Evolutionary conservation across 192 early-diverging fungal genomes (phyloP).

Genomic region (Backusella tarrabulga): DNA sequence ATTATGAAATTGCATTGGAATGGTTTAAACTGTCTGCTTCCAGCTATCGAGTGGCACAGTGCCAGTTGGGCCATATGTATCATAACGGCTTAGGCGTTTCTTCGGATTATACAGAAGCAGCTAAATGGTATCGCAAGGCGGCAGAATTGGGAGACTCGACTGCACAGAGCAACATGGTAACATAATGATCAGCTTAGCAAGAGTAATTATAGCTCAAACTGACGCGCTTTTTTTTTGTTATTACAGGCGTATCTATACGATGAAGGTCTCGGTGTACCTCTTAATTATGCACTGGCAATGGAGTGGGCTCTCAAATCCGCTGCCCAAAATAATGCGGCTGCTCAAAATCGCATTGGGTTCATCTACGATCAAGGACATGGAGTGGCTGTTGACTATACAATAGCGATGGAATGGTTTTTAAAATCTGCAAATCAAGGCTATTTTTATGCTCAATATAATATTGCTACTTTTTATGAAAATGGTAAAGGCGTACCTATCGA

Average conservation of each 20-base stretch:
- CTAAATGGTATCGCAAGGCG: conserved; percentile 52
- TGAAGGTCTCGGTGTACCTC: conserved; percentile 64
- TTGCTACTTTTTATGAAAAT: conserved; percentile 73
- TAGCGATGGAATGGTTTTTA: conserved; percentile 65
- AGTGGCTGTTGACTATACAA: conserved; percentile 38
- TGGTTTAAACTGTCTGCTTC: neutral
- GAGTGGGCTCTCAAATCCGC: conserved; percentile 25
- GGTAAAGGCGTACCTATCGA: conserved; percentile 54
- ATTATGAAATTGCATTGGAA: neutral
- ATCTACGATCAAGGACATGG: neutral
- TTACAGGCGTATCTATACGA: conserved; percentile 82
- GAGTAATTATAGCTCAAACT: too few species aligned
- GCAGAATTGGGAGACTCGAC: conserved; percentile 53
- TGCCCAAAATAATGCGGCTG: conserved; percentile 55
- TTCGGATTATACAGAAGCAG: too few species aligned
- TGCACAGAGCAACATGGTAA: conserved; percentile 59
- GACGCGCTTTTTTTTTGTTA: too few species aligned
- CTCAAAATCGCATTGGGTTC: conserved; percentile 28
- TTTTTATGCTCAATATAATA: conserved; percentile 81
- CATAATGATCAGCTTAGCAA: too few species aligned
- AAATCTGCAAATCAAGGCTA: conserved; percentile 68
- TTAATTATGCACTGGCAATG: neutral
- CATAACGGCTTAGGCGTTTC: neutral
- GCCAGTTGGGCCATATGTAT: neutral
- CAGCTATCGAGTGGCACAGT: neutral